Percentiles rank a stretch among this genome's conserved stretches.
These are phyloP conservation scores for Saccharomyces hybrid DNA, from an alignment of 1,139 yeast genomes.

Conservation along the genomic window DNA sequence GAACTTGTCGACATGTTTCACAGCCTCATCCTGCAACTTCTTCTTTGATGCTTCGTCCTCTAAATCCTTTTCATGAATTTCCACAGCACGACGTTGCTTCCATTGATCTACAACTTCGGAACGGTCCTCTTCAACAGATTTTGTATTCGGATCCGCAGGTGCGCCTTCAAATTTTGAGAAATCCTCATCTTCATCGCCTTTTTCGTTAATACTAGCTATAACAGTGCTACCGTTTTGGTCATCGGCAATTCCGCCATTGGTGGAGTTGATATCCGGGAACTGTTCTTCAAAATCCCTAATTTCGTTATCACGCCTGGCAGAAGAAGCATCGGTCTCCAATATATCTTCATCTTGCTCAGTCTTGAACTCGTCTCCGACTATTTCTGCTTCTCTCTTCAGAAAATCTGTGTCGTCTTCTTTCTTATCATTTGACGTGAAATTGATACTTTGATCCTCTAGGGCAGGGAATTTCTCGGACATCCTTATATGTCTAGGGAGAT, in stretches of 20 bases:
- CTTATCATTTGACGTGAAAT: slow-evolving; percentile 28
- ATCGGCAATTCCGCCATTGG: slow-evolving; percentile 5
- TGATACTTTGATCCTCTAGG: slow-evolving; percentile 46
- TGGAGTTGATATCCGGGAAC: slow-evolving; percentile 52
- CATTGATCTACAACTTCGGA: slow-evolving; percentile 64
- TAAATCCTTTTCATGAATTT: slow-evolving; percentile 75
- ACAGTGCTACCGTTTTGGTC: slow-evolving; percentile 1
- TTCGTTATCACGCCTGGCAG: slow-evolving; percentile 10
- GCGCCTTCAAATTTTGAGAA: slow-evolving; percentile 26
- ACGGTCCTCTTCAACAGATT: slow-evolving; percentile 32
- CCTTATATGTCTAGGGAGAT: slow-evolving; percentile 6
- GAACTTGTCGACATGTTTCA: slow-evolving; percentile 82
- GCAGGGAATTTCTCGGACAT: slow-evolving; percentile 91
- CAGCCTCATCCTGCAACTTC: slow-evolving; percentile 72
- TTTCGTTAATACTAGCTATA: slow-evolving; percentile 19
- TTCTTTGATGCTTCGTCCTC: slow-evolving; percentile 58
- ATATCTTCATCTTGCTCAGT: slow-evolving; percentile 57
- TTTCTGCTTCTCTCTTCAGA: slow-evolving; percentile 75
- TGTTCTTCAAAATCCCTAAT: slow-evolving; percentile 54
- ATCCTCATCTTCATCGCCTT: slow-evolving; percentile 31
- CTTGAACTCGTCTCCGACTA: slow-evolving; percentile 70
- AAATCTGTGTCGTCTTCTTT: slow-evolving; percentile 49
- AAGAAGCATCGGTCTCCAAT: slow-evolving; percentile 19
- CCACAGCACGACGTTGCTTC: slow-evolving; percentile 77
- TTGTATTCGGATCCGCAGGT: neutral